phyloP scores from a whole-genome alignment of 2,329 filamentous ascomycete species.

The Penicillium sp. region DNA sequence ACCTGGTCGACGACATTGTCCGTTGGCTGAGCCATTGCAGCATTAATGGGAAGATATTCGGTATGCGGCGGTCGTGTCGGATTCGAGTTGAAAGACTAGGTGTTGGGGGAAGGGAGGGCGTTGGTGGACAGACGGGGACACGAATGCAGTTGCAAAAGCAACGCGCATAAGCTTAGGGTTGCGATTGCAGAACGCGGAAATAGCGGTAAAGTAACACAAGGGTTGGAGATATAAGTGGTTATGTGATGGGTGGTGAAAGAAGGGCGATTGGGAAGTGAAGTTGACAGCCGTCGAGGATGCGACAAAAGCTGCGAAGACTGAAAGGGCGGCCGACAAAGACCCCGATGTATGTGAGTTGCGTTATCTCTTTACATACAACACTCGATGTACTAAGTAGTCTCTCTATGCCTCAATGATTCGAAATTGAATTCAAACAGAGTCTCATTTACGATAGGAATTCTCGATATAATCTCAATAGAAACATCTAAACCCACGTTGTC shows the following conservation, averaged over 20 bases:
- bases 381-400: neutral
- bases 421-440: neutral
- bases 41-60: slow-evolving; percentile 11
- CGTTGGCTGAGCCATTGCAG: slow-evolving; percentile 53
- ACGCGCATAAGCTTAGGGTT: slow-evolving; percentile 9
- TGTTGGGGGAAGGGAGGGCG: slow-evolving; percentile 4
- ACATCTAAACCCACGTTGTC: slow-evolving; percentile 3
- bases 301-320: slow-evolving; percentile 13
- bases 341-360: neutral
- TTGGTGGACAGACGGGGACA: slow-evolving; percentile 5
- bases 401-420: neutral
- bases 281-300: slow-evolving; percentile 4
- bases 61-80: slow-evolving; percentile 6
- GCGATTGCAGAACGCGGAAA: neutral
- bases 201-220: neutral
- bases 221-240: neutral
- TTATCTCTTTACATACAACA: neutral
- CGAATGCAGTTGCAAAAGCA: slow-evolving; percentile 9
- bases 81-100: neutral
- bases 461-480: neutral
- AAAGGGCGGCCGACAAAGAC: slow-evolving; percentile 15
- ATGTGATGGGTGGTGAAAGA: neutral
- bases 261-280: neutral
- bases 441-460: neutral
- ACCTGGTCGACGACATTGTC: slow-evolving; percentile 72